Conservation (phyloP, 495 filamentous ascomycete species). For the Letharia columbiana region DNA sequence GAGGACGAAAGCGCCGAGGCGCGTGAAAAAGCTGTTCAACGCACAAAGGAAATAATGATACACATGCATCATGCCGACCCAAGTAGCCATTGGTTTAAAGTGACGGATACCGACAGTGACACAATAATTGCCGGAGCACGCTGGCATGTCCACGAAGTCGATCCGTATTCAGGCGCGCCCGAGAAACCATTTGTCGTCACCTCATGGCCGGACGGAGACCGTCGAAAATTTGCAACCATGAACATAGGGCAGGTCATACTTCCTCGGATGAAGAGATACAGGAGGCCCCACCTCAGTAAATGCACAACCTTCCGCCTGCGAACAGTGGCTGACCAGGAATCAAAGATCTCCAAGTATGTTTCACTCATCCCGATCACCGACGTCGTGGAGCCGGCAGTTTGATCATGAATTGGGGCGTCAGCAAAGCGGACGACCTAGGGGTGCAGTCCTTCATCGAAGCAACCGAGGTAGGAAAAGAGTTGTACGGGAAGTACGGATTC, state of each 20-base stretch:
- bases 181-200: slow-evolving; percentile 15
- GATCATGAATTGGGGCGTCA: slow-evolving; percentile 37
- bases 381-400: slow-evolving; percentile 30
- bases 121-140: slow-evolving; percentile 24
- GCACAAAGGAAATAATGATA: slow-evolving; percentile 22
- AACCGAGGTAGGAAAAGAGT: slow-evolving; percentile 29
- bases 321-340: not conserved
- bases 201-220: slow-evolving; percentile 29
- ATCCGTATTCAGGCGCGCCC: slow-evolving; percentile 21
- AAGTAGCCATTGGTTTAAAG: slow-evolving; percentile 25
- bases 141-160: slow-evolving; percentile 20
- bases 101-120: slow-evolving; percentile 26
- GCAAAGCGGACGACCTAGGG: slow-evolving; percentile 34
- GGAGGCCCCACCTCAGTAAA: slow-evolving; percentile 27
- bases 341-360: slow-evolving; percentile 29
- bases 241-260: slow-evolving; percentile 16
- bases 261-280: slow-evolving; percentile 17
- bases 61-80: slow-evolving; percentile 26
- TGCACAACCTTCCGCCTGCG: too few relatives aligned
- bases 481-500: slow-evolving; percentile 28
- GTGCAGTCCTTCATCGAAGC: slow-evolving; percentile 36
- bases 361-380: slow-evolving; percentile 31
- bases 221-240: slow-evolving; percentile 20
- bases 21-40: slow-evolving; percentile 22
- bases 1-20: slow-evolving; percentile 12